These are phyloP conservation scores for Apiospora malaysiana DNA, from an alignment of 2,329 filamentous ascomycete genomes.

Conservation along the genomic window DNA sequence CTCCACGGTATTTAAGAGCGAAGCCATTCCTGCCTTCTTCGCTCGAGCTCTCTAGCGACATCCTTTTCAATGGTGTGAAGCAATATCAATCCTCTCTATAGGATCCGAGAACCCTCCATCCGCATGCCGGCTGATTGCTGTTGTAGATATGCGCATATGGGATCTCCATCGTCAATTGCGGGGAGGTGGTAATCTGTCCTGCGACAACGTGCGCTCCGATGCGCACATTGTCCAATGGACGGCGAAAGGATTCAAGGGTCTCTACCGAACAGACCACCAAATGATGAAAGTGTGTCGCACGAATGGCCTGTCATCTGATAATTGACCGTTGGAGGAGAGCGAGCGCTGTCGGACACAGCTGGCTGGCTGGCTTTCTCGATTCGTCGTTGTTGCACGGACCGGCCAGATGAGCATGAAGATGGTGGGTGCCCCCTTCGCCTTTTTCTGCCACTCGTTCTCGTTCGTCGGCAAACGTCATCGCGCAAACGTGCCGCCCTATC, in stretches of 20 bases:
- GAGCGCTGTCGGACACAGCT: background rate
- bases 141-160: background rate
- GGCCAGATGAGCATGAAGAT: background rate
- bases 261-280: background rate
- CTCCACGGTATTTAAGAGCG: slow-evolving; percentile 1
- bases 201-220: slow-evolving; percentile 2
- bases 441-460: background rate
- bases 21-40: background rate
- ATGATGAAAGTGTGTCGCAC: background rate
- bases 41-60: background rate
- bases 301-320: background rate
- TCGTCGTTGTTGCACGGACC: background rate
- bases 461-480: background rate
- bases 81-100: background rate
- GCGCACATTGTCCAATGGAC: background rate
- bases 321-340: background rate
- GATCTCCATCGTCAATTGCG: background rate
- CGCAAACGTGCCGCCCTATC: background rate
- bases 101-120: background rate
- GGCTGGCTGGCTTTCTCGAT: background rate
- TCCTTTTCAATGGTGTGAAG: background rate
- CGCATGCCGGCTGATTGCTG: background rate
- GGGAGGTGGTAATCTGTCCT: background rate
- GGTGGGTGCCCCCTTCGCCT: background rate
- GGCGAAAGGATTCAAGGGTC: too few relatives aligned